A percentile compares a stretch with the other conserved stretches of the same genome.
phyloP scores from a whole-genome alignment of 2,329 filamentous ascomycete genomes.

The Clonostachys rosea region DNA sequence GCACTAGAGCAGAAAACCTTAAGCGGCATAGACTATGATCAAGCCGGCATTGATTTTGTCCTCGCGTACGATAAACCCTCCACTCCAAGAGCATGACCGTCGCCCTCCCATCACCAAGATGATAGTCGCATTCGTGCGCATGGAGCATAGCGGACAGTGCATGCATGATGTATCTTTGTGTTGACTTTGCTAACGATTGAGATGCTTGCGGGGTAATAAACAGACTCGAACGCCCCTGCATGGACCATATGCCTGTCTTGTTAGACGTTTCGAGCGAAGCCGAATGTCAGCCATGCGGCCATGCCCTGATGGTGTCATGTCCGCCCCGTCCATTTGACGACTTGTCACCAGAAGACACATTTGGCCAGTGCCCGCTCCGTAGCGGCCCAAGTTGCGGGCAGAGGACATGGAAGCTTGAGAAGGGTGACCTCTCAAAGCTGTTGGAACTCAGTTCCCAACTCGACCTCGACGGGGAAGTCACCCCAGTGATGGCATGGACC shows the following conservation, averaged over 20 bases:
- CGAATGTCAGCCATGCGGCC: conserved; percentile 72
- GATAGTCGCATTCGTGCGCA: too few relatives aligned
- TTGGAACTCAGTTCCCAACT: conserved; percentile 80
- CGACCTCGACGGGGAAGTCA: conserved; percentile 84
- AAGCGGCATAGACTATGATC: conserved; percentile 64
- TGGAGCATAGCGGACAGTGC: too few relatives aligned
- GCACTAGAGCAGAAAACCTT: conserved; percentile 14
- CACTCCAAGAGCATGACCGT: conserved; percentile 60
- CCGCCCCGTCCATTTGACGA: conserved; percentile 63
- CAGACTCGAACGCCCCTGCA: conserved; percentile 89
- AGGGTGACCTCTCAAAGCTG: conserved; percentile 73
- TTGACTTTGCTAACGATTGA: conserved; percentile 37
- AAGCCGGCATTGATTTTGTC: conserved; percentile 85
- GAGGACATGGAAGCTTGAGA: conserved; percentile 76
- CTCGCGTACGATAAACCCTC: conserved; percentile 70
- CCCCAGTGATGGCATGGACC: conserved; percentile 92
- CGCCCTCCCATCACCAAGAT: conserved; percentile 54
- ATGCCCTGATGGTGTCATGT: conserved; percentile 90
- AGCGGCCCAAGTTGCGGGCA: conserved; percentile 43
- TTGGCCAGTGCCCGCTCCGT: conserved; percentile 38
- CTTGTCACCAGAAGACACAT: conserved; percentile 33
- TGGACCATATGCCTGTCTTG: conserved; percentile 82
- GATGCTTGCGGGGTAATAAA: conserved; percentile 27
- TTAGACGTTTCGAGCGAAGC: conserved; percentile 54
- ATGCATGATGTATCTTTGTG: too few relatives aligned